Conservation (phyloP, 768 basidiomycete species). For the Tricholoma sp. region DNA sequence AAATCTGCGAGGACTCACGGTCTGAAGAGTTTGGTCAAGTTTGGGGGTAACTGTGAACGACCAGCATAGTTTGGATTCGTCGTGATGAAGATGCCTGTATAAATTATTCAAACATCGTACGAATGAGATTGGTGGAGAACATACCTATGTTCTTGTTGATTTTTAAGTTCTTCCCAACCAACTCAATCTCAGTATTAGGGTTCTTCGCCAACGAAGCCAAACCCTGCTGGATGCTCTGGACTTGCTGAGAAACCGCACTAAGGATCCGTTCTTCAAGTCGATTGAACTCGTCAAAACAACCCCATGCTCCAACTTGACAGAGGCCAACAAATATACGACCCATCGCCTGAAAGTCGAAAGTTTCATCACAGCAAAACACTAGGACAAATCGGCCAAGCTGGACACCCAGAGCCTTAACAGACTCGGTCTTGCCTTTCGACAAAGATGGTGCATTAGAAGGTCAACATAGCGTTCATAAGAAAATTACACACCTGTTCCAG, state of each 20-base stretch:
- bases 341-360: conserved; percentile 99
- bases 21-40: conserved; percentile 88
- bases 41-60: conserved; percentile 85
- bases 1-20: conserved; percentile 50
- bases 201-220: conserved; percentile 78
- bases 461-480: not conserved
- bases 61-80: conserved; percentile 99
- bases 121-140: conserved; percentile 10
- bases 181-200: conserved; percentile 86
- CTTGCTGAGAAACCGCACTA: conserved; percentile 97
- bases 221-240: conserved; percentile 97
- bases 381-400: conserved; percentile 98
- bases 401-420: conserved; percentile 96
- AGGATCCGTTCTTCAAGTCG: conserved; percentile 96
- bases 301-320: conserved; percentile 99
- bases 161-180: conserved; percentile 91
- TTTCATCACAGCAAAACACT: conserved; percentile 99
- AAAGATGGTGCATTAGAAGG: conserved; percentile 8
- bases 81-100: conserved; percentile 91
- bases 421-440: conserved; percentile 88
- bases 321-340: conserved; percentile 98
- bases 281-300: conserved; percentile 97
- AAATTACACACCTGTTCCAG: conserved; percentile 73
- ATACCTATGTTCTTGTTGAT: conserved; percentile 91
- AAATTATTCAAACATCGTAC: not conserved